Conservation (phyloP, 768 basidiomycete genomes). For the Coprinopsis sp. region DNA sequence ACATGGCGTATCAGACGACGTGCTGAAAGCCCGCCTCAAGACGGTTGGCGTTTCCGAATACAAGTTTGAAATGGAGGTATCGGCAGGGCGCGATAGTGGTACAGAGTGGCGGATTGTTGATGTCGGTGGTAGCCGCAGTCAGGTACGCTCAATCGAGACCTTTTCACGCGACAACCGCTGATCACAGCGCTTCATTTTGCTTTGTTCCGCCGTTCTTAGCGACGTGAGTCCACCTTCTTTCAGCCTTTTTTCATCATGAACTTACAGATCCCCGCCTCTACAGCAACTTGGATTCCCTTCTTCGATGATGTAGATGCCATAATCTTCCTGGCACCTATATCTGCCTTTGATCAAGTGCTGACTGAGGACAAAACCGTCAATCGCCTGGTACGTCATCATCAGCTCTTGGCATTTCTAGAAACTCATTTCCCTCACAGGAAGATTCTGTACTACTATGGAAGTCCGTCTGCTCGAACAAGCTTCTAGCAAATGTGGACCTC, state of each 20-base stretch:
- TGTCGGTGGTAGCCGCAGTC: slow-evolving; percentile 71
- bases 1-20: slow-evolving; percentile 50
- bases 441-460: slow-evolving; percentile 91
- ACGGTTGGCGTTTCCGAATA: slow-evolving; percentile 79
- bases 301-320: slow-evolving; percentile 73
- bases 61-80: slow-evolving; percentile 70
- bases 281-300: slow-evolving; percentile 67
- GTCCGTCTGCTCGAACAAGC: slow-evolving; percentile 76
- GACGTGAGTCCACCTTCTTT: slow-evolving; percentile 19
- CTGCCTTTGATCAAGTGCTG: slow-evolving; percentile 69
- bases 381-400: slow-evolving; percentile 39
- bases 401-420: slow-evolving; percentile 1
- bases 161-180: background rate
- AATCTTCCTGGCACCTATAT: slow-evolving; percentile 74
- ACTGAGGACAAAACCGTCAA: slow-evolving; percentile 59
- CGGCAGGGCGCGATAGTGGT: slow-evolving; percentile 47
- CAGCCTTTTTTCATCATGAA: background rate
- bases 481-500: slow-evolving; percentile 74
- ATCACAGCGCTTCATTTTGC: background rate
- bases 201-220: slow-evolving; percentile 4
- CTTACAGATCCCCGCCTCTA: background rate
- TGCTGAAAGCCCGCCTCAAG: slow-evolving; percentile 71
- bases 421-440: slow-evolving; percentile 29
- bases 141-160: slow-evolving; percentile 37
- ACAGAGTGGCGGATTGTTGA: slow-evolving; percentile 76